Evolutionary conservation across 306 rosid genomes (phyloP).

Genomic region (Albizia julibrissin): DNA sequence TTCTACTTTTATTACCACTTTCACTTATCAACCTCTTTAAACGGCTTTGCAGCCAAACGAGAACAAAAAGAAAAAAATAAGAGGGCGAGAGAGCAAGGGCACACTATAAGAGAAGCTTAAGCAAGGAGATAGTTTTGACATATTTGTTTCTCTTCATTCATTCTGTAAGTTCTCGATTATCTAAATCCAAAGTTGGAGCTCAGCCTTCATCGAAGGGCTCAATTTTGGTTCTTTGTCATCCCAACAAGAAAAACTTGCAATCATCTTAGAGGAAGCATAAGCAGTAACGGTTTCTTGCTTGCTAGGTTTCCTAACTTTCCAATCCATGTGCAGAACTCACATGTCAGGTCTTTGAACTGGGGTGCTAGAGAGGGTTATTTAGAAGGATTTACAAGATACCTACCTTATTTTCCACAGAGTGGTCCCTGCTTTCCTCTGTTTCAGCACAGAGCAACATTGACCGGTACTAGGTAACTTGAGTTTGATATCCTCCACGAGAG

Average conservation of each 20-base stretch:
- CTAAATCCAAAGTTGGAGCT: slow-evolving; percentile 9
- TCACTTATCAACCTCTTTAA: neutral
- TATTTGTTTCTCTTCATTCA: slow-evolving; percentile 5
- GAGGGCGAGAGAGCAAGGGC: neutral
- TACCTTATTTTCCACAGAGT: slow-evolving; percentile 27
- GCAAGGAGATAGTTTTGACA: slow-evolving; percentile 8
- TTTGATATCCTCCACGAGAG: neutral
- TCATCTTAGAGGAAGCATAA: slow-evolving; percentile 10
- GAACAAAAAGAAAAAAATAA: neutral
- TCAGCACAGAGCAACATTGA: neutral
- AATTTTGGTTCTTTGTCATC: neutral
- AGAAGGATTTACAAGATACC: slow-evolving; percentile 36
- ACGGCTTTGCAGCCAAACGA: neutral
- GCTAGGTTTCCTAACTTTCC: slow-evolving; percentile 15
- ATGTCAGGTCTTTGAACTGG: neutral
- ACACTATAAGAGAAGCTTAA: neutral
- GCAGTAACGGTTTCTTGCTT: slow-evolving; percentile 29
- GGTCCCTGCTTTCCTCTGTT: slow-evolving; percentile 27
- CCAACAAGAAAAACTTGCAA: neutral
- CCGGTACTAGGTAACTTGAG: neutral
- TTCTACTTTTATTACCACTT: neutral
- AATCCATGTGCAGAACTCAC: neutral
- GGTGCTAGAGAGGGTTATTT: neutral
- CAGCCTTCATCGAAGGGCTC: neutral
- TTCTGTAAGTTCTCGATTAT: slow-evolving; percentile 43